Percentiles rank a stretch among this genome's conserved stretches.
These are phyloP conservation scores for Chrysoporthe cubensis DNA, from an alignment of 2,329 filamentous ascomycete genomes.

Conservation along the genomic window DNA sequence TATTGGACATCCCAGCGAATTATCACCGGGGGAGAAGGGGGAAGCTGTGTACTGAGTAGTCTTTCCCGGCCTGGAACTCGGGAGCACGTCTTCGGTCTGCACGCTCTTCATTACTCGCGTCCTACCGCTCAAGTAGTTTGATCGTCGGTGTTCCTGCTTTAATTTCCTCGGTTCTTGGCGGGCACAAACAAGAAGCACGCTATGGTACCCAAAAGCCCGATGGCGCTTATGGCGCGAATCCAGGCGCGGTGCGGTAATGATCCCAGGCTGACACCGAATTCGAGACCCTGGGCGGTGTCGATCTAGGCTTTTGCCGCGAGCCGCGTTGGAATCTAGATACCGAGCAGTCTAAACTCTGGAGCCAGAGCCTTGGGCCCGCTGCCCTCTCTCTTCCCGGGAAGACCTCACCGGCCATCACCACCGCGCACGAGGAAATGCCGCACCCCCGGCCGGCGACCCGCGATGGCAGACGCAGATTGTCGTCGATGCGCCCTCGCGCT, in stretches of 20 bases:
- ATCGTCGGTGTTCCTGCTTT: not conserved
- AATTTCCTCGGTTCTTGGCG: slow-evolving; percentile 7
- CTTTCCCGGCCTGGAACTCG: not conserved
- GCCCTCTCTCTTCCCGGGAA: not conserved
- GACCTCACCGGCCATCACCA: not conserved
- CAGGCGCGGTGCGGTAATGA: slow-evolving; percentile 20
- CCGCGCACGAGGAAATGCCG: slow-evolving; percentile 6
- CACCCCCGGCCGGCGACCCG: not conserved
- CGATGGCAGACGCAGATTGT: no score
- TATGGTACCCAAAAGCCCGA: slow-evolving; percentile 8
- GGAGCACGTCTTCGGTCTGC: not conserved
- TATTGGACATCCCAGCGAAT: not conserved
- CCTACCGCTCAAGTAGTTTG: not conserved
- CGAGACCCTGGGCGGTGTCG: slow-evolving; percentile 23
- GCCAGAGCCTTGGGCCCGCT: slow-evolving; percentile 13
- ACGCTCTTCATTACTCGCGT: not conserved
- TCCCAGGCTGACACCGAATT: slow-evolving; percentile 9
- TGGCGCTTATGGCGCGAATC: slow-evolving; percentile 27
- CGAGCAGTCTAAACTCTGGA: slow-evolving; percentile 11
- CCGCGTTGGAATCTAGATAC: slow-evolving; percentile 16
- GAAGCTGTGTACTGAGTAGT: not conserved
- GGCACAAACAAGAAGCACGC: not conserved
- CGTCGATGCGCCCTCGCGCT: not conserved
- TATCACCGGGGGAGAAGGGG: not conserved
- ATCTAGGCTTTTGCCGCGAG: slow-evolving; percentile 19